Evolutionary conservation across 805 yeast species (phyloP).

Genomic region (Hyphopichia homilentoma): DNA sequence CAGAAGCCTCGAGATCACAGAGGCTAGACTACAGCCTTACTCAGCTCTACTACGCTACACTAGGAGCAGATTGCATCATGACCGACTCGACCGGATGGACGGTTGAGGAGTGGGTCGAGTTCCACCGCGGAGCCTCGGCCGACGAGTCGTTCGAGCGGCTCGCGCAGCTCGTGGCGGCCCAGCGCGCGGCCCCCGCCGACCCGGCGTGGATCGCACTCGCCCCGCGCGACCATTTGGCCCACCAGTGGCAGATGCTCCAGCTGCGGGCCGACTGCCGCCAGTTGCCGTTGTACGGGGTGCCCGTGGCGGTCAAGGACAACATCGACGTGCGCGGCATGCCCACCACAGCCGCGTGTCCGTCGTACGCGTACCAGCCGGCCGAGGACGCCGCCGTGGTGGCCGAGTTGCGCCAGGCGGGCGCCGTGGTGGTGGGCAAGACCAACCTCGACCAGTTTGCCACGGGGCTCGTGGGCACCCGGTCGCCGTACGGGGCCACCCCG

Average conservation of each 20-base stretch:
- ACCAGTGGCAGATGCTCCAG: constrained; percentile 78
- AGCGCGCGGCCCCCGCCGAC: constrained; percentile 48
- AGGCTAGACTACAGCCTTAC: no score
- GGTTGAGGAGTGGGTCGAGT: constrained; percentile 68
- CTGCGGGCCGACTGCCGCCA: constrained; percentile 50
- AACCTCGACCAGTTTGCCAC: constrained; percentile 97
- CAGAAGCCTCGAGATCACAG: no score
- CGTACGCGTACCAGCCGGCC: constrained; percentile 65
- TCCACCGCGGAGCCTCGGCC: constrained; percentile 61
- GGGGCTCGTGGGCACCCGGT: constrained; percentile 91
- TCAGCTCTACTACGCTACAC: no score
- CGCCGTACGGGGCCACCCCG: constrained; percentile 90
- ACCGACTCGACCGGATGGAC: constrained; percentile 92
- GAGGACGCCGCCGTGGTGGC: constrained; percentile 74
- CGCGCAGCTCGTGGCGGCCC: constrained; percentile 42
- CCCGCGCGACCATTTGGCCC: constrained; percentile 53
- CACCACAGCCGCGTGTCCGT: constrained; percentile 96
- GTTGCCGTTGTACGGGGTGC: constrained; percentile 86
- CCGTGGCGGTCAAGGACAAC: constrained; percentile 91
- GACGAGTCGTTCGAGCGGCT: constrained; percentile 55
- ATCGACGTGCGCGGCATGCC: constrained; percentile 79
- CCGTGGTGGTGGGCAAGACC: constrained; percentile 89
- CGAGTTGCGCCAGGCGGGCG: constrained; percentile 82
- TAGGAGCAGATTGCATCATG: no score
- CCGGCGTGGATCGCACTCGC: constrained; percentile 93